phyloP scores from a whole-genome alignment of 768 basidiomycete genomes.

The Russula compacta region DNA sequence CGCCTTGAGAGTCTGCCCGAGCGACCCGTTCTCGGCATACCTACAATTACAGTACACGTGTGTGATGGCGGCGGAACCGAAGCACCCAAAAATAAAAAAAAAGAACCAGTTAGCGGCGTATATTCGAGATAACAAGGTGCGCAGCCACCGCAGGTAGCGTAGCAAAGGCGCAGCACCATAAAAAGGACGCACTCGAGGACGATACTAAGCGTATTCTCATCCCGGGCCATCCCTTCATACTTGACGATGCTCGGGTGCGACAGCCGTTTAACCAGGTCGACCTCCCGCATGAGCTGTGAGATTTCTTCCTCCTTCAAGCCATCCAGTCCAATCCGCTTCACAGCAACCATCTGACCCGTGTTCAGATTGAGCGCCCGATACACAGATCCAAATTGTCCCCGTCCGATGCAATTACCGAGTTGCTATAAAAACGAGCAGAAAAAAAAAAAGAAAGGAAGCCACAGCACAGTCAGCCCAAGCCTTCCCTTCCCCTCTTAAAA shows the following conservation, averaged over 20 bases:
- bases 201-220: constrained; percentile 82
- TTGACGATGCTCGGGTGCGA: constrained; percentile 95
- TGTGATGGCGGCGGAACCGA: constrained; percentile 2
- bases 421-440: constrained; percentile 47
- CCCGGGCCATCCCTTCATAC: constrained; percentile 92
- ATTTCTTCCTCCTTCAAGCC: constrained; percentile 90
- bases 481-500: background rate
- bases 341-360: constrained; percentile 97
- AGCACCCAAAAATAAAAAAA: background rate
- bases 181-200: constrained; percentile 73
- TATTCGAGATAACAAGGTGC: background rate
- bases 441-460: too few species aligned
- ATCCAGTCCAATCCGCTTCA: constrained; percentile 87
- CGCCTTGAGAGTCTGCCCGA: constrained; percentile 85
- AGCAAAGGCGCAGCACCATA: constrained; percentile 11
- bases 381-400: constrained; percentile 94
- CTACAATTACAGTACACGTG: too few species aligned
- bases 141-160: background rate
- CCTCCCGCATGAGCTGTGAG: constrained; percentile 86
- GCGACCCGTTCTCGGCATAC: constrained; percentile 93
- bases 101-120: background rate
- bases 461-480: background rate
- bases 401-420: constrained; percentile 95
- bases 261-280: constrained; percentile 83
- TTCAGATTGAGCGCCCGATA: constrained; percentile 91